phyloP scores from a whole-genome alignment of 1,139 yeast species.

The Pichia inconspicua region DNA sequence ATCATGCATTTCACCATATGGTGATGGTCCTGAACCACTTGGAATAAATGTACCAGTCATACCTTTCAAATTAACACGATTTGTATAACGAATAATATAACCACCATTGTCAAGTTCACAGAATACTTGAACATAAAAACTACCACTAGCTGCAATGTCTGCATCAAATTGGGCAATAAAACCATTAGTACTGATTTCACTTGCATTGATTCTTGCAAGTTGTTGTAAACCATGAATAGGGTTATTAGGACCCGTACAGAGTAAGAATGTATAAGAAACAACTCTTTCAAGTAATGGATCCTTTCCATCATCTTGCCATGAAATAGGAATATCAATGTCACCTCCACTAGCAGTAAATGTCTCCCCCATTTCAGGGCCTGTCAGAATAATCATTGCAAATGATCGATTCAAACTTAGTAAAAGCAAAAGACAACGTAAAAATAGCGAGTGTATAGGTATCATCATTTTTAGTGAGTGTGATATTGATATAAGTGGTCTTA shows the following conservation, averaged over 20 bases:
- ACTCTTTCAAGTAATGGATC: constrained; percentile 44
- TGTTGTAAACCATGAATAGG: constrained; percentile 23
- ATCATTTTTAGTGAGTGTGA: neutral
- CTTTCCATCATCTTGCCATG: constrained; percentile 55
- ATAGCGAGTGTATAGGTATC: constrained; percentile 4
- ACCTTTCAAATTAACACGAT: constrained; percentile 55
- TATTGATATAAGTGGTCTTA: neutral
- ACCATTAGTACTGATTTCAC: constrained; percentile 24
- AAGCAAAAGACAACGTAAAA: constrained; percentile 6
- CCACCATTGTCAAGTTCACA: constrained; percentile 41
- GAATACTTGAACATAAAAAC: constrained; percentile 61
- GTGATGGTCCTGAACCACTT: constrained; percentile 37
- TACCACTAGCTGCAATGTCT: constrained; percentile 49
- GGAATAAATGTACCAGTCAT: constrained; percentile 55
- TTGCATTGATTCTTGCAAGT: constrained; percentile 1
- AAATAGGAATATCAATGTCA: constrained; percentile 38
- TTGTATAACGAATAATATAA: constrained; percentile 64
- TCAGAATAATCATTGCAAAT: constrained; percentile 50
- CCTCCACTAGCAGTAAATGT: constrained; percentile 45
- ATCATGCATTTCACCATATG: constrained; percentile 34
- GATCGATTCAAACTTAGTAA: constrained; percentile 9
- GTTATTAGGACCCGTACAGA: constrained; percentile 62
- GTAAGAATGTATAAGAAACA: constrained; percentile 40
- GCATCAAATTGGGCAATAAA: constrained; percentile 39
- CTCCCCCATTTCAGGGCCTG: constrained; percentile 44